Evolutionary conservation across 805 yeast species (phyloP).

Genomic region (Candida methanosorbosa): DNA sequence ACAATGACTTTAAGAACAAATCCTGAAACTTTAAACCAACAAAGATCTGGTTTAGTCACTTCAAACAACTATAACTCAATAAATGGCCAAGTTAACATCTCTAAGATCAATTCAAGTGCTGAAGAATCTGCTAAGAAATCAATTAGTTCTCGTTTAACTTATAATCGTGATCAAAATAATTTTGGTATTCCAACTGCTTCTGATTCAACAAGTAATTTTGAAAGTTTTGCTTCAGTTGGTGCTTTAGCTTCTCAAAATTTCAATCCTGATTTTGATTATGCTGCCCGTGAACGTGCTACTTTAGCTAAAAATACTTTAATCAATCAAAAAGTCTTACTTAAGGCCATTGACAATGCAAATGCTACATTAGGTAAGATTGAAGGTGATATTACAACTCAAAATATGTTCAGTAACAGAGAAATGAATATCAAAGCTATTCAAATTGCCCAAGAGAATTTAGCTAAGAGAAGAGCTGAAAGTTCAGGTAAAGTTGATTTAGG

Average conservation of each 20-base stretch:
- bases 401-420: slow-evolving; percentile 20
- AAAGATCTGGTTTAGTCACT: slow-evolving; percentile 23
- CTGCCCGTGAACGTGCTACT: slow-evolving; percentile 32
- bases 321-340: slow-evolving; percentile 34
- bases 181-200: slow-evolving; percentile 34
- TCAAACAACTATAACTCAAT: slow-evolving; percentile 26
- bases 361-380: slow-evolving; percentile 19
- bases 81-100: slow-evolving; percentile 37
- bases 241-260: slow-evolving; percentile 46
- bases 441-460: slow-evolving; percentile 61
- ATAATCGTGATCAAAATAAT: slow-evolving; percentile 2
- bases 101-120: slow-evolving; percentile 43
- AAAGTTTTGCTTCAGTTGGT: slow-evolving; percentile 43
- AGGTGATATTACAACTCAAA: slow-evolving; percentile 14
- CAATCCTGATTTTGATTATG: slow-evolving; percentile 32
- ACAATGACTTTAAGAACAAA: slow-evolving; percentile 36
- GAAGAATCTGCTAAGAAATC: slow-evolving; percentile 26
- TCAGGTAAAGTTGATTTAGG: slow-evolving; percentile 67
- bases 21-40: slow-evolving; percentile 26
- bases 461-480: slow-evolving; percentile 36
- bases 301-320: slow-evolving; percentile 28
- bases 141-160: slow-evolving; percentile 19
- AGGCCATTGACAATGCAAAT: slow-evolving; percentile 45
- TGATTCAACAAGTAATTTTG: slow-evolving; percentile 31
- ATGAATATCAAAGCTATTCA: slow-evolving; percentile 65